phyloP scores from a whole-genome alignment of 2,329 filamentous ascomycete species.

The Tolypocladium paradoxum region DNA sequence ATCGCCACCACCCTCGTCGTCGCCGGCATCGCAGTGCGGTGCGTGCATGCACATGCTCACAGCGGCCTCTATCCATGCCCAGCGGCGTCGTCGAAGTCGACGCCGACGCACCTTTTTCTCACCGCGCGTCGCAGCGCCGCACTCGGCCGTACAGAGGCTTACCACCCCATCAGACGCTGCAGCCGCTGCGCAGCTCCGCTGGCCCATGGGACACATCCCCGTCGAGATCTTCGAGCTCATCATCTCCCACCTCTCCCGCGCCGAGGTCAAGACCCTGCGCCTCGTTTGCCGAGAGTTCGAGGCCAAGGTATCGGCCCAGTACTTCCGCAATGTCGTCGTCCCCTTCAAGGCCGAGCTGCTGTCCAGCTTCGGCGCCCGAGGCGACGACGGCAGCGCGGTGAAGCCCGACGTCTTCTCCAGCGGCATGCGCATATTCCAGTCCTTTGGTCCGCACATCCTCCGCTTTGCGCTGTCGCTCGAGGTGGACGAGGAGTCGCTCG shows the following conservation, averaged over 20 bases:
- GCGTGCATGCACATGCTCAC: background rate
- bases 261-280: conserved; percentile 49
- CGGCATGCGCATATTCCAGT: conserved; percentile 50
- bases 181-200: conserved; percentile 4
- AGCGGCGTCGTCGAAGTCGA: background rate
- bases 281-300: conserved; percentile 50
- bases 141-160: background rate
- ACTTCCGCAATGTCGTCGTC: conserved; percentile 54
- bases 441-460: conserved; percentile 48
- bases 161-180: background rate
- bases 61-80: background rate
- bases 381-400: conserved; percentile 11
- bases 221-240: conserved; percentile 53
- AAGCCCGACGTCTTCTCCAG: conserved; percentile 24
- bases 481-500: conserved; percentile 42
- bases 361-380: conserved; percentile 17
- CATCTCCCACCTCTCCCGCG: conserved; percentile 40
- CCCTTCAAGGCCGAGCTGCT: conserved; percentile 56
- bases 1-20: no score
- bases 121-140: background rate
- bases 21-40: background rate
- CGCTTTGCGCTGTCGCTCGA: conserved; percentile 60
- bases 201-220: conserved; percentile 34
- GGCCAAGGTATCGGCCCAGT: conserved; percentile 40
- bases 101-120: no score